A percentile compares a stretch with the other conserved stretches of the same genome.
Evolutionary conservation across 163 green algal genomes (phyloP).

Genomic region (Coccomyxa subellipsoidea): DNA sequence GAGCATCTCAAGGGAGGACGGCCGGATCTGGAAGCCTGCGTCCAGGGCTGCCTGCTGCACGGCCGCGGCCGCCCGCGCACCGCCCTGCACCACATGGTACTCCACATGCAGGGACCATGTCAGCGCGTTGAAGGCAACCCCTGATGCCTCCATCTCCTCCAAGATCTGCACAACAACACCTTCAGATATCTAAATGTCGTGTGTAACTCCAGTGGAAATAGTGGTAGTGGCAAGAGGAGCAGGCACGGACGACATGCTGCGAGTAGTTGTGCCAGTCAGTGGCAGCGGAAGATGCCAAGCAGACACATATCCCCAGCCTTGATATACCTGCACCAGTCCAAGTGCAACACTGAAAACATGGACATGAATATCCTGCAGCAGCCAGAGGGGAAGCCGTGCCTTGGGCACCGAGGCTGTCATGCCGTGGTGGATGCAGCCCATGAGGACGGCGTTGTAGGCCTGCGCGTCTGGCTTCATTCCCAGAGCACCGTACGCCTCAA

Average conservation of each 20-base stretch:
- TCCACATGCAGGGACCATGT: conserved; percentile 41
- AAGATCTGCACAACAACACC: conserved; percentile 1
- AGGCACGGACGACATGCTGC: no score
- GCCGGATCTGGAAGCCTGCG: conserved; percentile 14
- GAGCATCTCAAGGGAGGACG: background rate
- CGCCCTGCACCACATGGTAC: background rate
- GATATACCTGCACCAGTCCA: no score
- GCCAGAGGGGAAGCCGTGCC: background rate
- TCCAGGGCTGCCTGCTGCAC: conserved; percentile 16
- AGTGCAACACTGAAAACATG: no score
- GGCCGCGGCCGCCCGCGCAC: background rate
- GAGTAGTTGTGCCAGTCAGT: no score
- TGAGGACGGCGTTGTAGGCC: conserved; percentile 31
- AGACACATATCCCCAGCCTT: no score
- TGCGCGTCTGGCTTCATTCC: conserved; percentile 16
- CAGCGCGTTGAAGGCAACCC: conserved; percentile 22
- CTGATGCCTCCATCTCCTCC: conserved; percentile 20
- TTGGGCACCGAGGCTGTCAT: conserved; percentile 6
- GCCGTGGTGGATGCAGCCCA: conserved; percentile 18
- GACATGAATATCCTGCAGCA: no score
- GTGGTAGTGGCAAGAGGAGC: no score
- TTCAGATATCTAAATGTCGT: background rate
- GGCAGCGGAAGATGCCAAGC: no score
- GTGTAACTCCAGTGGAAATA: no score
- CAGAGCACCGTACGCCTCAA: conserved; percentile 13